A percentile compares a stretch with the other conserved stretches of the same genome.
These are phyloP conservation scores for Plasmodium inui DNA, from an alignment of 169 alveolate genomes.

Conservation along the genomic window DNA sequence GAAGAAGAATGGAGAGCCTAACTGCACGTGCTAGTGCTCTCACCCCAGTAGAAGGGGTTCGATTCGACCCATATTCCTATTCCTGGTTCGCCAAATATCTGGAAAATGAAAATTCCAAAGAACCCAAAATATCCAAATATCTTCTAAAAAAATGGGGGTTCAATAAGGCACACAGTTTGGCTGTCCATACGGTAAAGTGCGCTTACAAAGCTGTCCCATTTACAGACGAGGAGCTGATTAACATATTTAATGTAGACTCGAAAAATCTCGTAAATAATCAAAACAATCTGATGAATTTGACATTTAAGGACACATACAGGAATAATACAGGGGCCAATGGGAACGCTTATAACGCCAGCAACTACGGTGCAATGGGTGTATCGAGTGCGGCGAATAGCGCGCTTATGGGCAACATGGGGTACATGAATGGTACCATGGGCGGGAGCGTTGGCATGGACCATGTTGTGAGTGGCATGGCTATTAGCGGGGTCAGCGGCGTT, in stretches of 20 bases:
- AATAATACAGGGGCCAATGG: neutral
- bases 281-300: constrained; percentile 23
- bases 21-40: constrained; percentile 73
- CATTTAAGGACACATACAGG: constrained; percentile 14
- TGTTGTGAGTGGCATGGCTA: neutral
- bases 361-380: neutral
- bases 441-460: neutral
- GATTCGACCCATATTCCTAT: constrained; percentile 69
- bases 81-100: constrained; percentile 73
- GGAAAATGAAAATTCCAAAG: constrained; percentile 71
- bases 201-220: constrained; percentile 71
- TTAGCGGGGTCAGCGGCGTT: neutral
- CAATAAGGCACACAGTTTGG: constrained; percentile 71
- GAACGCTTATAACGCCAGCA: neutral
- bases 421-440: constrained; percentile 1
- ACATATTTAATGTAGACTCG: constrained; percentile 61
- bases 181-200: constrained; percentile 69
- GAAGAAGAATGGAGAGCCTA: constrained; percentile 72
- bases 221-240: constrained; percentile 51
- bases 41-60: constrained; percentile 69
- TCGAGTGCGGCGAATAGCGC: neutral
- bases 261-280: constrained; percentile 38
- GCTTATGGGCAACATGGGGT: constrained; percentile 15
- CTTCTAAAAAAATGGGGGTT: constrained; percentile 72
- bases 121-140: constrained; percentile 63